Evolutionary conservation across 805 yeast species (phyloP), one percentile per base, ranked within the genome.

Genomic region (Ogataea degrootiae): DNA sequence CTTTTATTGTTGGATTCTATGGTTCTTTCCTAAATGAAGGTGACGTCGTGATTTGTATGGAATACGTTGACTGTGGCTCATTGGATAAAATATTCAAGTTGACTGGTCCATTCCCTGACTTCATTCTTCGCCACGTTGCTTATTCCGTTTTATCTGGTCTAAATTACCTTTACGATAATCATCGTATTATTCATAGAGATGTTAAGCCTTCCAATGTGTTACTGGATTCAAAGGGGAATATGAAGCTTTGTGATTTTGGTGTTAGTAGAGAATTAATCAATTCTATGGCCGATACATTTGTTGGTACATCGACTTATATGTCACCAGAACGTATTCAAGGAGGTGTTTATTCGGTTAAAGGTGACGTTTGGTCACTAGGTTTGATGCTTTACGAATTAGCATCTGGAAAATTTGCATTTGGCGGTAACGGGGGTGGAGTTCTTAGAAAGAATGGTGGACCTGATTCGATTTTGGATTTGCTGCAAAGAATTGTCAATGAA

Each of bases 271-370:
- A 90, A 62, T 74, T 94, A 44, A 87, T 88, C 47, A 90, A 92
- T 66, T 94, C 99, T 1, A 78, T 94, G 49, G 99, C 97, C 0
- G 97, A 94, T 60, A 94, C 99, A 0, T 94, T 94, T 72, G 98
- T 94, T 9, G 99, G 99, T 1, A 94, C 99, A 0, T 89, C 97
- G 1, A 89, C 96, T 0, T 94, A 94, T 63, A 94, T 94, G 95
- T 87, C 96, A 1, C 99, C 99, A 0, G 99, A 94, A 60, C 76
- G 99, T 52, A 92, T 94, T 46, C 96, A 90, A 67, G 99, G 99
- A 17, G 88, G 87, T 39, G 83, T 84, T 9, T 94, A 94, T 67
- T 86, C 96, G 8, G 84, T 91, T n/a, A 90, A 91, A 56, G 92
- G 96, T 36, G 99, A 94, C 65, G 92, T 94, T 12, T 94, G 99